Conservation (phyloP, 306 rosid genomes). For the Rubus idaeus region DNA sequence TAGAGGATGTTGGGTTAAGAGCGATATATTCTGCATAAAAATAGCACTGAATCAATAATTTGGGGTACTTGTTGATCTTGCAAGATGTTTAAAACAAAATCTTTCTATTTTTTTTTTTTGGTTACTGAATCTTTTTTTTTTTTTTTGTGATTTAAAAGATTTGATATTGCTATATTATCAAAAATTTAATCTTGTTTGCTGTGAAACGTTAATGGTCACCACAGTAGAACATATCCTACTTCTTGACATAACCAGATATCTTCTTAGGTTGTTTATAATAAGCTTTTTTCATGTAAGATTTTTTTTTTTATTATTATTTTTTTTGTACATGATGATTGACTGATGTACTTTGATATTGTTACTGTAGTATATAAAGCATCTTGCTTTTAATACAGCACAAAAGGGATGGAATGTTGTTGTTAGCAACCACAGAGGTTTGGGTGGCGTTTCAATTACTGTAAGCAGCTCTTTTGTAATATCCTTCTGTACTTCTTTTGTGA, state of each 20-base stretch:
- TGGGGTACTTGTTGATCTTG: neutral
- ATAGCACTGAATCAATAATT: neutral
- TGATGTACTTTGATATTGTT: slow-evolving; percentile 25
- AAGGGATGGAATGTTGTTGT: slow-evolving; percentile 85
- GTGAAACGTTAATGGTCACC: neutral
- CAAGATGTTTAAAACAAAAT: neutral
- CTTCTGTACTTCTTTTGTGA: neutral
- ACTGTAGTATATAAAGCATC: slow-evolving; percentile 90
- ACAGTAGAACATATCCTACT: neutral
- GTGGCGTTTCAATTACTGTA: slow-evolving; percentile 93
- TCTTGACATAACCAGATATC: neutral
- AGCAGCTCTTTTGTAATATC: slow-evolving; percentile 34
- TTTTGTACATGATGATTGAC: neutral
- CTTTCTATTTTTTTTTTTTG: neutral
- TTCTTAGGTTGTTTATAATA: neutral
- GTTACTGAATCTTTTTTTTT: neutral
- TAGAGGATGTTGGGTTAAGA: neutral
- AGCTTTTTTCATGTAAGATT: neutral
- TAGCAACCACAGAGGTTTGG: slow-evolving; percentile 90
- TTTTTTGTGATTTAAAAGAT: neutral
- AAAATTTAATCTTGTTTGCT: neutral
- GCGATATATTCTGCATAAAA: neutral
- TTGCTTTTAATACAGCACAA: slow-evolving; percentile 73
- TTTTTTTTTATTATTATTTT: neutral
- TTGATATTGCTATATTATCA: neutral